Evolutionary conservation across 225 moss, liverwort and hornwort species (phyloP), one percentile per base, ranked within the genome.

Genomic region (Pseudoscleropodium purum): DNA sequence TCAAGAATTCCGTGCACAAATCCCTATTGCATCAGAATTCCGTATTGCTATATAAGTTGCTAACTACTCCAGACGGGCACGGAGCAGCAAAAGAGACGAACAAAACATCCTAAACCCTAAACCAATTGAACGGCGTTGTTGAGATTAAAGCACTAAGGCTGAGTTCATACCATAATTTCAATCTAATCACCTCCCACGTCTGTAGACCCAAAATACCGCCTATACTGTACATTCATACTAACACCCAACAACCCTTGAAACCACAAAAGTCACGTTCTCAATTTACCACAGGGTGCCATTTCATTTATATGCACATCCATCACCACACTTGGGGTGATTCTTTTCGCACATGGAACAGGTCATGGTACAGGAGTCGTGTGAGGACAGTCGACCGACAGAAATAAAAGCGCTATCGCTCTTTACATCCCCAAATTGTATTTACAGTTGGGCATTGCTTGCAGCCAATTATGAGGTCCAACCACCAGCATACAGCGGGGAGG

Each of bases 371-470:
- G 85, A 74, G 70, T 70, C 61, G 75, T 76, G 66, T 84, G 89
- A 79, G 43, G 69, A 68, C 45, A 92, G 89, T 87, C 84, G 88
- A 94, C 81, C 87, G 75, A 90, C 91, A 83, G 92, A 91, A 91
- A 94, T 94, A 86, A 90, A 89, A 92, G 93, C 92, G 95, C 94
- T 93, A 91, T 87, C 90, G 93, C 96, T 92, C 92, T 97, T 94
- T 95, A 96, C 95, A 96, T 93, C 96, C 93, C 93, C 91, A 94
- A 97, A 96, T 97, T 95, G 91, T 97, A 97, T 97, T 87, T 96
- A 96, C 96, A 97, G 91, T 94, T 96, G 92, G 92, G 95, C 93
- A 91, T 92, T 95, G 92, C 94, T 91, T 92, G 84, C 85, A 92
- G 93, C 93, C 93, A 93, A 91, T 91, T 90, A 93, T 88, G 87